Evolutionary conservation across 2,329 filamentous ascomycete species (phyloP).

Genomic region (Penicillium sp.): DNA sequence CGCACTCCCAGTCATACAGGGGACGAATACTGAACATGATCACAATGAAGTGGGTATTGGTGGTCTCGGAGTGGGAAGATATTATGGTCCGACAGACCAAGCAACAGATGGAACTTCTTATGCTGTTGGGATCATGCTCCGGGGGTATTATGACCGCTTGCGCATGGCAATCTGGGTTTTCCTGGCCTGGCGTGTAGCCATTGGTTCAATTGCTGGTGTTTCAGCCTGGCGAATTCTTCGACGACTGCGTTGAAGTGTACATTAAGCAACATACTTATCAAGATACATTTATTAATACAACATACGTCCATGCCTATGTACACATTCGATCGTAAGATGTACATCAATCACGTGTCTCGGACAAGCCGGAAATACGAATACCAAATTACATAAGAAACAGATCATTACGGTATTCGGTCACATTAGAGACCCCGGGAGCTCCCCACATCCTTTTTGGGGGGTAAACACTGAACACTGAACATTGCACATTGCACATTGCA

Average conservation of each 20-base stretch:
- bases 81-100: constrained; percentile 30
- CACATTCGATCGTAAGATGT: neutral
- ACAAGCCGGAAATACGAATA: neutral
- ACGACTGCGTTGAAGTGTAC: constrained; percentile 9
- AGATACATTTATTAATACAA: no score
- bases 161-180: constrained; percentile 43
- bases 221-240: constrained; percentile 33
- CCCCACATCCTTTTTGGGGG: neutral
- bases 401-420: constrained; percentile 1
- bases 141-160: constrained; percentile 46
- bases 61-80: constrained; percentile 39
- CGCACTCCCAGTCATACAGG: constrained; percentile 29
- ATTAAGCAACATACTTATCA: neutral
- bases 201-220: constrained; percentile 33
- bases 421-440: neutral
- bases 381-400: neutral
- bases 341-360: neutral
- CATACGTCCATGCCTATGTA: no score
- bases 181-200: constrained; percentile 38
- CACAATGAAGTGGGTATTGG: constrained; percentile 42
- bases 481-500: no score
- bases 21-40: constrained; percentile 22
- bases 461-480: neutral
- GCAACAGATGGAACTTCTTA: constrained; percentile 32
- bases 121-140: constrained; percentile 44